A percentile compares a stretch with the other conserved stretches of the same genome.
phyloP scores from a whole-genome alignment of 2,329 filamentous ascomycete genomes.

The Cadophora gregata region DNA sequence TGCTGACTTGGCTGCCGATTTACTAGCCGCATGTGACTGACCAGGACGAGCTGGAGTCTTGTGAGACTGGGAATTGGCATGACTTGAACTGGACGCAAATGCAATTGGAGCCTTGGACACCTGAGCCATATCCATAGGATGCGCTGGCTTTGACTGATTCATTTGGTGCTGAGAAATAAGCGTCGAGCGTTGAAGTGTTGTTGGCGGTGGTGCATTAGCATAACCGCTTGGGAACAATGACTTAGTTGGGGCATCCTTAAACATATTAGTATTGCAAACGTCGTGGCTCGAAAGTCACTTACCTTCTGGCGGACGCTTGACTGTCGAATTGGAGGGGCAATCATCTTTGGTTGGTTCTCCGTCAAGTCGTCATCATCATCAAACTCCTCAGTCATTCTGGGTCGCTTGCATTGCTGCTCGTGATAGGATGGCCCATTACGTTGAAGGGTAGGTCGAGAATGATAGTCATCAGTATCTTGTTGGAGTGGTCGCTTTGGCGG shows the following conservation, averaged over 20 bases:
- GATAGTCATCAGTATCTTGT: conserved; percentile 61
- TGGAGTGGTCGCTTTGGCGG: conserved; percentile 76
- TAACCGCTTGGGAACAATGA: conserved; percentile 67
- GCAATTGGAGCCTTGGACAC: conserved; percentile 88
- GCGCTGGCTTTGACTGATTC: conserved; percentile 64
- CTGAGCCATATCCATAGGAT: conserved; percentile 85
- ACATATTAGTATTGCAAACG: conserved; percentile 45
- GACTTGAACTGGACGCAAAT: conserved; percentile 75
- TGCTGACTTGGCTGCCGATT: conserved; percentile 62
- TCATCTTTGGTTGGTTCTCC: conserved; percentile 68
- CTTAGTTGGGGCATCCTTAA: conserved; percentile 65
- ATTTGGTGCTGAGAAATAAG: conserved; percentile 70
- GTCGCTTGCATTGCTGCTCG: conserved; percentile 71
- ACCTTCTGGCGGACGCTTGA: conserved; percentile 64
- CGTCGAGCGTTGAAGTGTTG: conserved; percentile 57
- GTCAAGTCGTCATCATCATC: conserved; percentile 68
- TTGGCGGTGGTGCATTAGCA: conserved; percentile 58
- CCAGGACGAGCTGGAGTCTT: conserved; percentile 72
- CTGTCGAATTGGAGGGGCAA: conserved; percentile 84
- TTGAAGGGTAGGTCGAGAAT: conserved; percentile 52
- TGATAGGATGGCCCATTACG: conserved; percentile 67
- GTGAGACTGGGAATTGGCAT: conserved; percentile 54
- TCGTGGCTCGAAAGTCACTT: conserved; percentile 35
- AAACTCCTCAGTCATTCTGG: conserved; percentile 76
- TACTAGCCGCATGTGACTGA: conserved; percentile 48